phyloP scores from a whole-genome alignment of 179 eudicot genomes.

The Vitellaria paradoxa region DNA sequence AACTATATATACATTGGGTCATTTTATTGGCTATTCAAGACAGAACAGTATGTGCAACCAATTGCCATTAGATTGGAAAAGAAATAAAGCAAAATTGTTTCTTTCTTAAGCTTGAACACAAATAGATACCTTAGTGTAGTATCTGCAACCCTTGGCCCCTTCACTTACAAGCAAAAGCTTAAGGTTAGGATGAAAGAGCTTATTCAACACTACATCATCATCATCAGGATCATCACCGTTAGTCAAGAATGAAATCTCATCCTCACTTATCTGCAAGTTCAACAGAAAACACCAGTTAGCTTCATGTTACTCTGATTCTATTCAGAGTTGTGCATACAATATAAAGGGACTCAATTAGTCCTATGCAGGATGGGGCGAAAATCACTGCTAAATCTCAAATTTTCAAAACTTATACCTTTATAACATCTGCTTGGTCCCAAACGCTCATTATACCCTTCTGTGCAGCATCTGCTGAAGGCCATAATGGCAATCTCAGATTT shows the following conservation, averaged over 20 bases:
- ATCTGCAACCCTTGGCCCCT: constrained; percentile 78
- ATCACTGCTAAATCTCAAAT: not conserved
- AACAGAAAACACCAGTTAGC: not conserved
- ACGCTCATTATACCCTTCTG: constrained; percentile 57
- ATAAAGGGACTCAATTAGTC: not conserved
- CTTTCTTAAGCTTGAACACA: not conserved
- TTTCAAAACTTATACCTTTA: constrained; percentile 36
- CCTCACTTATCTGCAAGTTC: constrained; percentile 65
- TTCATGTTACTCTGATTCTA: not conserved
- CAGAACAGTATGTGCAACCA: not conserved
- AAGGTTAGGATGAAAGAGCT: constrained; percentile 73
- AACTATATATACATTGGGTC: not conserved
- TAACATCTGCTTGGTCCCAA: constrained; percentile 73
- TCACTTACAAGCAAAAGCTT: constrained; percentile 69
- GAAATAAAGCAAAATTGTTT: not conserved
- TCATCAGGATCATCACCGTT: constrained; percentile 58
- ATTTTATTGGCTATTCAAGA: not conserved
- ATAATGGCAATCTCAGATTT: constrained; percentile 61
- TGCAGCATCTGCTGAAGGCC: constrained; percentile 73
- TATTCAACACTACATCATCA: constrained; percentile 56
- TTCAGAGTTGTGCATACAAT: not conserved
- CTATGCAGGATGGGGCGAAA: too few relatives aligned
- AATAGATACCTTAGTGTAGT: constrained; percentile 51
- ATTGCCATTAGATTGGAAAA: not conserved
- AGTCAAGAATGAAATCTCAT: constrained; percentile 71